Percentiles rank a stretch among this genome's conserved stretches.
Conservation (phyloP, 192 early-diverging fungal species). For the Entophlyctis helioformis region DNA sequence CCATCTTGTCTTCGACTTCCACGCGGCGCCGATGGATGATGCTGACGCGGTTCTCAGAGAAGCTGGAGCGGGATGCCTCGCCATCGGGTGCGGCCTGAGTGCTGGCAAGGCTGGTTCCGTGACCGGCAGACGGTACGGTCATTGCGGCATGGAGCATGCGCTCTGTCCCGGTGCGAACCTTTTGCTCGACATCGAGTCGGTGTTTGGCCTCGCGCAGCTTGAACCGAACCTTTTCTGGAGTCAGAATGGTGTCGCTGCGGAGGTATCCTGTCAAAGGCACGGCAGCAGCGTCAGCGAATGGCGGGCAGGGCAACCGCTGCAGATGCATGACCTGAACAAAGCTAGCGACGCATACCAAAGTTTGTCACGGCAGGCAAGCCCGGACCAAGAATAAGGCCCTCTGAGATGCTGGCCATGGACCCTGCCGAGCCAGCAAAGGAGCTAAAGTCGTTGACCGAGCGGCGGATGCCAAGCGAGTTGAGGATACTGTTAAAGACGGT, state of each 20-base stretch:
- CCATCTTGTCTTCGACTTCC: constrained; percentile 30
- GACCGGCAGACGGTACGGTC: constrained; percentile 10
- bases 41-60: no score
- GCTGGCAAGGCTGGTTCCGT: no score
- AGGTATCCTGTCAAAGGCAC: constrained; percentile 25
- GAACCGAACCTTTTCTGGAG: constrained; percentile 38
- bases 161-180: constrained; percentile 77
- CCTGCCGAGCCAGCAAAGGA: no score
- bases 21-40: constrained; percentile 19
- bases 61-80: no score
- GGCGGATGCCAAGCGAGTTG: constrained; percentile 5
- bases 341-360: background rate
- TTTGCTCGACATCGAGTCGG: constrained; percentile 89
- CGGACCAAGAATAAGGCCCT: background rate
- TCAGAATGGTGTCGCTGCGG: constrained; percentile 28
- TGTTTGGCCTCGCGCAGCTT: constrained; percentile 78
- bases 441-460: no score
- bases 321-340: background rate
- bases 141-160: constrained; percentile 35
- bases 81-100: no score
- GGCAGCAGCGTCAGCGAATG: background rate
- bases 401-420: no score
- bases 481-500: constrained; percentile 11
- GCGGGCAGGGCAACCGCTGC: background rate
- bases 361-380: no score